These are phyloP conservation scores for Cadophora sp. DNA, from an alignment of 2,329 filamentous ascomycete species.

Conservation along the genomic window DNA sequence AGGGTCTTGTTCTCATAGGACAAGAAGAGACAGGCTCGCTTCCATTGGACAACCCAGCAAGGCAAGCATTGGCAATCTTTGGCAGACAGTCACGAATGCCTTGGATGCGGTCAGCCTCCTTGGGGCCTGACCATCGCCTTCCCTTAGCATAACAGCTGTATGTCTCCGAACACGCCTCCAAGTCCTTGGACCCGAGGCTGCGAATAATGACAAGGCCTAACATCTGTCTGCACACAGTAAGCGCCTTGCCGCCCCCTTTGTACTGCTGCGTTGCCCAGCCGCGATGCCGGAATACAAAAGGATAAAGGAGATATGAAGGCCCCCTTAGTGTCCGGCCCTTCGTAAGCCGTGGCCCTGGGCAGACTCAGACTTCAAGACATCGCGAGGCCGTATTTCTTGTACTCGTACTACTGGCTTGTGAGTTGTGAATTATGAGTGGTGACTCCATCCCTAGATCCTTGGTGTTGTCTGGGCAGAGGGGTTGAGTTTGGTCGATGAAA, in stretches of 20 bases:
- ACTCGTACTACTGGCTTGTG: background rate
- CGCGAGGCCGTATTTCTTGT: background rate
- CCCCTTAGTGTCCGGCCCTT: background rate
- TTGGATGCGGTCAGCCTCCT: conserved; percentile 16
- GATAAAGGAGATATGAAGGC: background rate
- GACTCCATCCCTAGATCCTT: background rate
- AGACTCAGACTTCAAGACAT: background rate
- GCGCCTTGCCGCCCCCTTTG: conserved; percentile 9
- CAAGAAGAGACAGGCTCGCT: conserved; percentile 3
- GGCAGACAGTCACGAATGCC: conserved; percentile 14
- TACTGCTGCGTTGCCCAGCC: background rate
- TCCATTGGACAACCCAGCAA: background rate
- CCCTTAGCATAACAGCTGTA: conserved; percentile 6
- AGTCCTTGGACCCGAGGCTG: conserved; percentile 12
- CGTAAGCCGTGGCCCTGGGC: background rate
- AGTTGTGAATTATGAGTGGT: background rate
- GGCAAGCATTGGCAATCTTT: conserved; percentile 15
- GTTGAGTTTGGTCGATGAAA: conserved; percentile 3
- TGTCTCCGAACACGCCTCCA: background rate
- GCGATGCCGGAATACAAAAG: background rate
- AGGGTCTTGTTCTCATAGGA: conserved; percentile 4
- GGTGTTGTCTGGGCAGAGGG: conserved; percentile 17
- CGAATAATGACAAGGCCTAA: conserved; percentile 12
- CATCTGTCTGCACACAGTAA: background rate
- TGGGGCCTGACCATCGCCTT: conserved; percentile 1